These are phyloP conservation scores for Aspergillus carlsbadensis DNA, from an alignment of 495 filamentous ascomycete species.

Conservation along the genomic window DNA sequence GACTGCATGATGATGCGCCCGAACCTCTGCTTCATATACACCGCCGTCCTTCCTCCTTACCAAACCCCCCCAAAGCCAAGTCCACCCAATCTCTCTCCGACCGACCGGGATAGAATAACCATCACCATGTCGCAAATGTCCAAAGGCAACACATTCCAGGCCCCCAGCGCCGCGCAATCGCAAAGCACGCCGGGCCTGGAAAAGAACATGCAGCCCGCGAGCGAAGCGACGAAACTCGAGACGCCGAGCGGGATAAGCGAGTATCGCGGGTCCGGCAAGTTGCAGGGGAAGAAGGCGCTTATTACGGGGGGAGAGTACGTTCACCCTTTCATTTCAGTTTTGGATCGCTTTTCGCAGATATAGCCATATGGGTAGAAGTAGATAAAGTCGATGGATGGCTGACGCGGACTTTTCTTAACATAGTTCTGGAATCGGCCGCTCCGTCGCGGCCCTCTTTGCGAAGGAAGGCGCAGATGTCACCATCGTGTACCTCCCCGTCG, in stretches of 20 bases:
- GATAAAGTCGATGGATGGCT: neutral
- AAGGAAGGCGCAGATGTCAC: constrained; percentile 55
- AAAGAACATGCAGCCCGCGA: neutral
- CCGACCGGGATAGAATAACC: neutral
- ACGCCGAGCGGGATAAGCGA: constrained; percentile 17
- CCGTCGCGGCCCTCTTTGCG: constrained; percentile 55
- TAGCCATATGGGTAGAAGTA: too few relatives aligned
- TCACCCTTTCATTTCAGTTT: neutral
- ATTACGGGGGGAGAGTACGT: constrained; percentile 58
- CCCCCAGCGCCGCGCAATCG: neutral
- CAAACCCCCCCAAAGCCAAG: too few relatives aligned
- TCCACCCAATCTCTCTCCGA: too few relatives aligned
- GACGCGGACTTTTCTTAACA: too few relatives aligned
- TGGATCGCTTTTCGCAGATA: neutral
- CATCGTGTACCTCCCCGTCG: constrained; percentile 54
- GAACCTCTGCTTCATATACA: too few relatives aligned
- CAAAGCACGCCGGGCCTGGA: neutral
- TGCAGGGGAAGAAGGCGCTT: constrained; percentile 49
- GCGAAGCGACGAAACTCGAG: constrained; percentile 4
- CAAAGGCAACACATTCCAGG: constrained; percentile 4
- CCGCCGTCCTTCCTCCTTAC: too few relatives aligned
- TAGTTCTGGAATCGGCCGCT: constrained; percentile 54
- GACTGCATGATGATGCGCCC: too few relatives aligned
- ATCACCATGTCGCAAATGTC: neutral
- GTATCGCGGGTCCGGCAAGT: constrained; percentile 47